Conservation (phyloP, 129 eudicot genomes). For the Flaveria bidentis region DNA sequence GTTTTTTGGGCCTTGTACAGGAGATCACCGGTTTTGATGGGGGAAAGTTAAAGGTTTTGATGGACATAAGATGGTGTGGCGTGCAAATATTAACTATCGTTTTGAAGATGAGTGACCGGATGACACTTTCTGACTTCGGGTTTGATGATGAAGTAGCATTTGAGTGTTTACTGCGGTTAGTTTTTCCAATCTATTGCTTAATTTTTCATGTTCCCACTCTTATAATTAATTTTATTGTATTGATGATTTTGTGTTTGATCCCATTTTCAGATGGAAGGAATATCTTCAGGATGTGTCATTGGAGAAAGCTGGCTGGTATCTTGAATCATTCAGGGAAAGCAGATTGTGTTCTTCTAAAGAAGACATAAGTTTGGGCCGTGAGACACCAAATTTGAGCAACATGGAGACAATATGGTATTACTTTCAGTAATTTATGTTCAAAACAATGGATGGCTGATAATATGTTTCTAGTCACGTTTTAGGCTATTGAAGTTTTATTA, state of each 20-base stretch:
- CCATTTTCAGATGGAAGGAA: constrained; percentile 69
- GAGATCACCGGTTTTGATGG: constrained; percentile 33
- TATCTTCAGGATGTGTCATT: constrained; percentile 65
- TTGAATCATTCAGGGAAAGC: constrained; percentile 46
- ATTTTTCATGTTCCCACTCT: neutral
- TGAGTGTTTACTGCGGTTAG: constrained; percentile 72
- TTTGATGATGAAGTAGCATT: constrained; percentile 57
- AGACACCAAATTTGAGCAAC: constrained; percentile 36
- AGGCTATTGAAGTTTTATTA: neutral
- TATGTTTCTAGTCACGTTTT: constrained; percentile 20
- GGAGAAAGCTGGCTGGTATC: constrained; percentile 87
- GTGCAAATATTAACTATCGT: constrained; percentile 53
- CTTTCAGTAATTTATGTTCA: neutral
- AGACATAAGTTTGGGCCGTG: constrained; percentile 18
- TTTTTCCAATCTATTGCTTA: constrained; percentile 15
- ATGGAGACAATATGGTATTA: constrained; percentile 39
- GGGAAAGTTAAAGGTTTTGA: constrained; percentile 30
- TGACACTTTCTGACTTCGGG: constrained; percentile 42
- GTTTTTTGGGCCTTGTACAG: constrained; percentile 53
- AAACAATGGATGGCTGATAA: neutral
- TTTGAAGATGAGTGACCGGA: constrained; percentile 53
- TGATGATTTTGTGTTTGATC: constrained; percentile 9
- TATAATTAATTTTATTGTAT: neutral
- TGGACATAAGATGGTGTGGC: constrained; percentile 72
- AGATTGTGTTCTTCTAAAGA: constrained; percentile 26